phyloP scores from a whole-genome alignment of 108 stramenopile species.

The Cylindrotheca fusiformis region DNA sequence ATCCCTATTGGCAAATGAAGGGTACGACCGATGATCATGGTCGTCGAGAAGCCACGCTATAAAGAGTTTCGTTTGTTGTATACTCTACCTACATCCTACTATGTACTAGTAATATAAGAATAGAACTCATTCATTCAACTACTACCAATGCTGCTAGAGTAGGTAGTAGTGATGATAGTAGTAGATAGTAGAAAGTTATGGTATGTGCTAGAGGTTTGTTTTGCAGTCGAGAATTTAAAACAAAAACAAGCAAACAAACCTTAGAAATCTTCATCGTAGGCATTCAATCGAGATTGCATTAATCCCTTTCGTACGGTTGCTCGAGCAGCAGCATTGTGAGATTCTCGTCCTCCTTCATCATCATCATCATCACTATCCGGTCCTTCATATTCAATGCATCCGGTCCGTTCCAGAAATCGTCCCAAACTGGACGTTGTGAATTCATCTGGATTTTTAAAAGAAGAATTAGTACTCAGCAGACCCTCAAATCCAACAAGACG shows the following conservation, averaged over 20 bases:
- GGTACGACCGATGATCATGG: conserved; percentile 85
- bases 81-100: background rate
- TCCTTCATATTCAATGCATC: conserved; percentile 65
- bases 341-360: conserved; percentile 6
- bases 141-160: too few relatives aligned
- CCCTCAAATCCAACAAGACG: conserved; percentile 79
- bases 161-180: too few relatives aligned
- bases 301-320: conserved; percentile 3
- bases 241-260: background rate
- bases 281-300: conserved; percentile 1
- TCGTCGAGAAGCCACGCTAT: conserved; percentile 56
- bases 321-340: too few relatives aligned
- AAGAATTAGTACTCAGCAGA: conserved; percentile 14
- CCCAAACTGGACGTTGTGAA: conserved; percentile 69
- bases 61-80: conserved; percentile 1
- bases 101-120: background rate
- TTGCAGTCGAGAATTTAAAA: background rate
- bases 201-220: background rate
- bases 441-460: conserved; percentile 54
- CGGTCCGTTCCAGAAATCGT: conserved; percentile 66
- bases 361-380: conserved; percentile 42
- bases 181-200: too few relatives aligned
- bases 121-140: background rate
- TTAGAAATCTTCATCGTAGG: conserved; percentile 19
- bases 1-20: conserved; percentile 83